Percentiles rank a stretch among this genome's conserved stretches.
Conservation (phyloP, 257 asterid genomes). For the Gardenia jasminoides region DNA sequence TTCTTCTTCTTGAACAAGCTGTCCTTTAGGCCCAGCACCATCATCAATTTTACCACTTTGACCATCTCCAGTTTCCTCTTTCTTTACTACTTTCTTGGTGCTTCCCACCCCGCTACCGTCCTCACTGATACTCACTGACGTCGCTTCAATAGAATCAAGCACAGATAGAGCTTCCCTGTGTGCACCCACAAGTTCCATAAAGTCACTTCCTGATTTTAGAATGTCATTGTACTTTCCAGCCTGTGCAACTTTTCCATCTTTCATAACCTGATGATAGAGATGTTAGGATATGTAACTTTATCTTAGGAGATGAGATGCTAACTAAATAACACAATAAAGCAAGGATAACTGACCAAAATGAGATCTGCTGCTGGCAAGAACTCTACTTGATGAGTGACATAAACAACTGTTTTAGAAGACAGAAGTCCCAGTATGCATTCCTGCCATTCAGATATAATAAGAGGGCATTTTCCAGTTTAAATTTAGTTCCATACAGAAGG, state of each 20-base stretch:
- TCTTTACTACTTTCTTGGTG: conserved; percentile 28
- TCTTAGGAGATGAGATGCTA: background rate
- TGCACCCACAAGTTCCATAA: conserved; percentile 91
- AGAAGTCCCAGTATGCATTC: conserved; percentile 69
- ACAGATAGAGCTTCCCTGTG: conserved; percentile 76
- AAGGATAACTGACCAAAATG: conserved; percentile 59
- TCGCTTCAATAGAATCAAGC: conserved; percentile 44
- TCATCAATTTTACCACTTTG: conserved; percentile 34
- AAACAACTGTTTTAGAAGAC: conserved; percentile 59
- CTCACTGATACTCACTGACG: conserved; percentile 19
- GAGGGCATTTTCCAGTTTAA: background rate
- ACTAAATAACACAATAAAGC: conserved; percentile 1
- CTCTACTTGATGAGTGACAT: conserved; percentile 89
- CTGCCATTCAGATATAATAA: conserved; percentile 35
- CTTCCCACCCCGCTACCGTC: conserved; percentile 23
- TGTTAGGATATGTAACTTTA: background rate
- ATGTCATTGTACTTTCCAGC: conserved; percentile 80
- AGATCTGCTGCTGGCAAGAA: conserved; percentile 83
- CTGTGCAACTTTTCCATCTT: conserved; percentile 70
- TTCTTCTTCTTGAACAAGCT: conserved; percentile 92
- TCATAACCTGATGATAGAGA: conserved; percentile 61
- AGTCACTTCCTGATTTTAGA: conserved; percentile 63
- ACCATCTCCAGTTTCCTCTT: conserved; percentile 33
- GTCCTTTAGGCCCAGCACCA: conserved; percentile 39
- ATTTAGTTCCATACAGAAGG: background rate